Base-by-base conservation (phyloP, 2,329 filamentous ascomycete genomes). In the Aspergillus pseudonomiae region DNA sequence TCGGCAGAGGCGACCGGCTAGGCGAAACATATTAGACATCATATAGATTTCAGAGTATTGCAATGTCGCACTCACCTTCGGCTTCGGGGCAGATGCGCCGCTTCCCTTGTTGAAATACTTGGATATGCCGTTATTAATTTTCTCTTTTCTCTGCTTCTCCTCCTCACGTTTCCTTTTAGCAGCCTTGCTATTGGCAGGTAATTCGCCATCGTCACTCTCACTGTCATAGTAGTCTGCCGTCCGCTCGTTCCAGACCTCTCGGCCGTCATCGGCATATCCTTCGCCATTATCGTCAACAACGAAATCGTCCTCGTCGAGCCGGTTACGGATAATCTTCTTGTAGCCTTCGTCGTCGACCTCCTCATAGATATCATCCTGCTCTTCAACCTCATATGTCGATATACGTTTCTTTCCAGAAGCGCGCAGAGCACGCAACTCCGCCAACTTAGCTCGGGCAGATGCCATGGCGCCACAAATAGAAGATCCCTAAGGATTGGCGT, bases 241-340 rank as follows among this genome's bases (percentile, higher is more conserved):
- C 68, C 90, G 85, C 71, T 91, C 87, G 78, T 94, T 89, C 94
- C 94, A 94, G 72, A 98, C 95, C 80, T 97, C 94, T 61, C 95
- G 75, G 65, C 95, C 95, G 75, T 98, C 95, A 76, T 98, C 94
- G 68, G 93, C 94, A 74, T 99, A 99, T 43, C 95, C 94, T 76
- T 94, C 93, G 74, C 94, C 94, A 81, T 97, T 96, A 81, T 99
- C 95, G 82, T 98, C 95, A 64, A 99, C 94, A 59, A 99, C 94
- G 74, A 99, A 99, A 80, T 99, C 95, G 72, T 99, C 95, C 73
- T 96, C 86, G 74, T 98, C 92, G 58, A 99, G 84, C 54, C 95
- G 90, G 61, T 90, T 88, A 48, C 95, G 88, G 16, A 99, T 93
- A 69, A 98, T 90, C 77, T 96, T 96, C 83, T 97, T 97, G 84